A percentile compares a stretch with the other conserved stretches of the same genome.
Evolutionary conservation across 2,329 filamentous ascomycete species (phyloP).

Genomic region (Monosporascus sp.): DNA sequence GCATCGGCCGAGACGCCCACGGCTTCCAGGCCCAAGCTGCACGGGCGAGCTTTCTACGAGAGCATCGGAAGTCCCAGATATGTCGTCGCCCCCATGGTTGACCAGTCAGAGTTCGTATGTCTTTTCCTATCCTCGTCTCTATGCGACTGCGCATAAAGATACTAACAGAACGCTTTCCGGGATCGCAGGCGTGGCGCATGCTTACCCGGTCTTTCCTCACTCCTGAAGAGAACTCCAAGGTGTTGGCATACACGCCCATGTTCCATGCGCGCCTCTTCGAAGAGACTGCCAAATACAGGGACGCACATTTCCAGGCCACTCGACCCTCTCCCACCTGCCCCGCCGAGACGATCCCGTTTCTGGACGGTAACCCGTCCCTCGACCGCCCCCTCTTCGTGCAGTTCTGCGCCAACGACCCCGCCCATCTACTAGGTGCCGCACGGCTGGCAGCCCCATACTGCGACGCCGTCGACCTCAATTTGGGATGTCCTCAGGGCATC

Average conservation of each 20-base stretch:
- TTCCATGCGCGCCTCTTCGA: slow-evolving; percentile 85
- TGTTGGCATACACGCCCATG: slow-evolving; percentile 95
- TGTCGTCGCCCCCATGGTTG: slow-evolving; percentile 94
- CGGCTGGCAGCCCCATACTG: slow-evolving; percentile 76
- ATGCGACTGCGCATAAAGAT: background rate
- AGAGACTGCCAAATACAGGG: slow-evolving; percentile 70
- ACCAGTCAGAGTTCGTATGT: slow-evolving; percentile 93
- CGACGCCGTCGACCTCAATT: slow-evolving; percentile 91
- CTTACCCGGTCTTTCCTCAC: slow-evolving; percentile 89
- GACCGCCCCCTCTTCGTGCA: slow-evolving; percentile 93
- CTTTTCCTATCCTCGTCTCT: slow-evolving; percentile 1
- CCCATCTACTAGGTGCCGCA: slow-evolving; percentile 75
- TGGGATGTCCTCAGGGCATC: slow-evolving; percentile 95
- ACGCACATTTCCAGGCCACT: slow-evolving; percentile 72
- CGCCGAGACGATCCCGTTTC: slow-evolving; percentile 40
- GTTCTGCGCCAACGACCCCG: slow-evolving; percentile 86
- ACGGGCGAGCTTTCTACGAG: slow-evolving; percentile 88
- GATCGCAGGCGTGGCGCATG: slow-evolving; percentile 81
- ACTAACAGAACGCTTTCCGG: background rate
- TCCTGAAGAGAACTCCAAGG: slow-evolving; percentile 51
- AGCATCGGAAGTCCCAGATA: slow-evolving; percentile 88
- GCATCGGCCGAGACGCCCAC: slow-evolving; percentile 11
- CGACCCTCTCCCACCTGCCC: slow-evolving; percentile 17
- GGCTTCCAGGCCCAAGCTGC: slow-evolving; percentile 51
- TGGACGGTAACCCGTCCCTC: slow-evolving; percentile 80